Evolutionary conservation across 2,329 filamentous ascomycete species (phyloP), one percentile per base, ranked within the genome.

Genomic region (Pseudogymnoascus sp.): DNA sequence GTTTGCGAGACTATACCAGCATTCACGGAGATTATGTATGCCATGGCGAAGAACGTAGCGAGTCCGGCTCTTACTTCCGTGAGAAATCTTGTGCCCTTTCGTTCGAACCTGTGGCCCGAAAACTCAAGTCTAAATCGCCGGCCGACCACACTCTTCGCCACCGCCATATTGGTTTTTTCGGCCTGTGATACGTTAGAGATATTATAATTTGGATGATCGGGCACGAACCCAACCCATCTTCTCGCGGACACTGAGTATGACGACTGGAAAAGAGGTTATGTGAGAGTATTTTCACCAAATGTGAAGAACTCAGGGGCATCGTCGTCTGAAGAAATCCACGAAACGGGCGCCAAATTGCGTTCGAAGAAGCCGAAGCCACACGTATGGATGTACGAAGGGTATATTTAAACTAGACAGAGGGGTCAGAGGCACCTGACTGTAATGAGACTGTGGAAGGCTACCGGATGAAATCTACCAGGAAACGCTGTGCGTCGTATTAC

Each of bases 41-140:
- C 84, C 86, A 87, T 87, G 21, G 83, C 82, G 70, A 84, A 84
- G 72, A 84, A 84, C 14, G 89, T 92, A 25, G 90, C 90, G 35
- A 95, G 77, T 56, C 91, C 91, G 65, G 89, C 91, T 66, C 91
- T 87, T 62, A 95, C 79, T 77, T 96, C 91, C 61, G 90, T 95
- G 70, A 90, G 85, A 78, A 95, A 95, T 69, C 82, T 81, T 31
- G 90, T 88, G 21, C 87, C 87, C 72, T 90, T 69, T 60, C 67
- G 73, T 65, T 74, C 69, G 42, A 63, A 65, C 33, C 59, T 88
- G 82, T 93, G 89, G 70, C 90, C 90, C 42, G 84, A 91, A 67
- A 89, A 89, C 66, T 95, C 90, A 44, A 96, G 84, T 68, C 85
- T 84, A 77, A 96, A 96, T 78, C 86, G 89, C 67, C 80, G 79